These are phyloP conservation scores for Phoma sp. DNA, from an alignment of 2,329 filamentous ascomycete species.

Conservation along the genomic window DNA sequence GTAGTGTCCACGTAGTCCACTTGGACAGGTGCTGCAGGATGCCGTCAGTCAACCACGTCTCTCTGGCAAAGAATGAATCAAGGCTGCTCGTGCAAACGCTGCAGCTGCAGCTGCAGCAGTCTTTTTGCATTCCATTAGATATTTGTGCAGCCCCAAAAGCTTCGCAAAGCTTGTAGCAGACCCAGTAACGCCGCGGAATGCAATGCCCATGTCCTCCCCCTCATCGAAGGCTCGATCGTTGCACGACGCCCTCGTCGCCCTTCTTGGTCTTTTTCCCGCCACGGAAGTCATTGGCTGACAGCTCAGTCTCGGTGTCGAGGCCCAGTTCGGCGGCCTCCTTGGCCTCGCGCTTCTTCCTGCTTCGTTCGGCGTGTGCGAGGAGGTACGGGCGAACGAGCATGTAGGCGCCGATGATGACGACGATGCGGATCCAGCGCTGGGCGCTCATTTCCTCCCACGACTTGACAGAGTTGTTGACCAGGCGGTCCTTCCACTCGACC, in stretches of 20 bases:
- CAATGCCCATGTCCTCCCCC: conserved; percentile 5
- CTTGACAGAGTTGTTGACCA: conserved; percentile 49
- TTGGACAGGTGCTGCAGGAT: neutral
- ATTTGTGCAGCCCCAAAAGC: conserved; percentile 24
- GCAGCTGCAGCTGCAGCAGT: conserved; percentile 3
- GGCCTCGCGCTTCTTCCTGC: conserved; percentile 69
- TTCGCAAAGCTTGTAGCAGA: conserved; percentile 28
- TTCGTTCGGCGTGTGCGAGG: conserved; percentile 68
- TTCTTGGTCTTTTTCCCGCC: conserved; percentile 43
- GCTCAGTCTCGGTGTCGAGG: conserved; percentile 34
- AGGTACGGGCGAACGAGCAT: conserved; percentile 73
- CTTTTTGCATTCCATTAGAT: conserved; percentile 22
- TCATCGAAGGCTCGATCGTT: conserved; percentile 62
- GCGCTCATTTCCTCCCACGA: conserved; percentile 53
- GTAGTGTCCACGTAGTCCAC: neutral
- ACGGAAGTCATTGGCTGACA: conserved; percentile 43
- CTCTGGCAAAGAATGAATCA: conserved; percentile 9
- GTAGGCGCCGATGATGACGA: conserved; percentile 76
- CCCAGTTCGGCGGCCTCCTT: conserved; percentile 52
- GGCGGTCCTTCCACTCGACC: conserved; percentile 44
- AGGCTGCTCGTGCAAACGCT: conserved; percentile 9
- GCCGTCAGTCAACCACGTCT: neutral
- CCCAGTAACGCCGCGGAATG: conserved; percentile 21
- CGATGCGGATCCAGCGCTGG: conserved; percentile 67
- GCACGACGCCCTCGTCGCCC: conserved; percentile 72